These are phyloP conservation scores for Magnusiomyces suaveolens DNA, from an alignment of 1,139 yeast species.

Conservation along the genomic window DNA sequence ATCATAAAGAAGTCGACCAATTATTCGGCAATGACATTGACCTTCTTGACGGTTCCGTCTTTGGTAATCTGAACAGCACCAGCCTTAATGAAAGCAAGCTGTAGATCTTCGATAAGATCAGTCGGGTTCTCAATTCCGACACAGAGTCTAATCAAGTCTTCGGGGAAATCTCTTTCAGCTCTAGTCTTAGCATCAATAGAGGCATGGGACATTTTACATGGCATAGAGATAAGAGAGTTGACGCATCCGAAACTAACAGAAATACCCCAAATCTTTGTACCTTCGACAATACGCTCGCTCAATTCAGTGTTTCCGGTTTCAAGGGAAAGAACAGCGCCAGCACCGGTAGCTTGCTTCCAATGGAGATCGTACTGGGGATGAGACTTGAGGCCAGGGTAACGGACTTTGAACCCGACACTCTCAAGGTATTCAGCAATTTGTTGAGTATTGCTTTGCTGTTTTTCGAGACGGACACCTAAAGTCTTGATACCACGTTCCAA, in stretches of 20 bases:
- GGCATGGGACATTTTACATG: conserved; percentile 95
- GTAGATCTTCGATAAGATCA: conserved; percentile 59
- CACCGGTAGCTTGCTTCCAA: conserved; percentile 66
- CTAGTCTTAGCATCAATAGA: conserved; percentile 81
- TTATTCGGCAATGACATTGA: not conserved
- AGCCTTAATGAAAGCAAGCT: conserved; percentile 40
- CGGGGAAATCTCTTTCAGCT: conserved; percentile 82
- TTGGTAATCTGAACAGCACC: conserved; percentile 20
- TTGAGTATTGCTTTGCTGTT: conserved; percentile 74
- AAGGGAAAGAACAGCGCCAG: conserved; percentile 81
- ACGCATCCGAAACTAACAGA: conserved; percentile 94
- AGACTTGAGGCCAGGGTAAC: conserved; percentile 73
- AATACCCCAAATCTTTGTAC: conserved; percentile 69
- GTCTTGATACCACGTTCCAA: conserved; percentile 80
- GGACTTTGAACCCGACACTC: conserved; percentile 49
- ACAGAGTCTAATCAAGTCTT: conserved; percentile 79
- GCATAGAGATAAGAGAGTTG: conserved; percentile 82
- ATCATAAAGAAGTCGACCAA: too few relatives aligned
- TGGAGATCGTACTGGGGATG: conserved; percentile 81
- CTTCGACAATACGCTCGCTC: conserved; percentile 67
- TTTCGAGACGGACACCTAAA: conserved; percentile 70
- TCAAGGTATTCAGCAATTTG: conserved; percentile 66
- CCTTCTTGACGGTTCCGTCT: conserved; percentile 10
- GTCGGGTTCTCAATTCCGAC: conserved; percentile 72
- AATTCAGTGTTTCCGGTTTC: conserved; percentile 69